These are phyloP conservation scores for Akanthomyces muscarius DNA, from an alignment of 2,329 filamentous ascomycete genomes.

Conservation along the genomic window DNA sequence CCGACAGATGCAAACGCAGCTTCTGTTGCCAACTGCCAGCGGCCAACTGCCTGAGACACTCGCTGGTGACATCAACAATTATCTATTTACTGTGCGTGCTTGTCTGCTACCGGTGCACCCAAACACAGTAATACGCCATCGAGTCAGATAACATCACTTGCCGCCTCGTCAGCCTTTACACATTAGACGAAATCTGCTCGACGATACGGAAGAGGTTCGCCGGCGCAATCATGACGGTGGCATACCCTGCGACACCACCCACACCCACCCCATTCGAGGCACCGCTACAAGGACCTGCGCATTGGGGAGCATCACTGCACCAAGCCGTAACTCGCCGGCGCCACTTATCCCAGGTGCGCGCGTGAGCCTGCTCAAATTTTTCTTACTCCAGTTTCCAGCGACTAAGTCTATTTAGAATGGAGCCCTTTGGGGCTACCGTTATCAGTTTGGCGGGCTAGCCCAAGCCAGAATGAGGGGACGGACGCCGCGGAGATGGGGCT, in stretches of 20 bases:
- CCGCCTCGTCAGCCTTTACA: background rate
- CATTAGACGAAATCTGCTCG: background rate
- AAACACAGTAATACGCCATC: background rate
- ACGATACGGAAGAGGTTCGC: background rate
- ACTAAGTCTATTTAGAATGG: background rate
- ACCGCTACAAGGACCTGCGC: background rate
- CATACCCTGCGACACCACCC: background rate
- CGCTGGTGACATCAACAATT: background rate
- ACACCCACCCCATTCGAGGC: no score
- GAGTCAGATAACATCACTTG: background rate
- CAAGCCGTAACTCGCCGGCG: background rate
- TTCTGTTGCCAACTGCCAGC: background rate
- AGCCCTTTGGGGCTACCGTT: constrained; percentile 12
- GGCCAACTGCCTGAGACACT: background rate
- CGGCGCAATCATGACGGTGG: background rate
- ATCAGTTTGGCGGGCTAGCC: constrained; percentile 8
- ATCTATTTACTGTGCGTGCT: background rate
- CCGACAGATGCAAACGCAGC: constrained; percentile 7
- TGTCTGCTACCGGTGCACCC: background rate
- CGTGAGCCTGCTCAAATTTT: constrained; percentile 15
- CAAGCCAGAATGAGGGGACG: constrained; percentile 11
- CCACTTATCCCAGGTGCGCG: constrained; percentile 12
- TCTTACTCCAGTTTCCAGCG: background rate
- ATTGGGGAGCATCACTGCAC: background rate
- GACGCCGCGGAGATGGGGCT: constrained; percentile 3